Conservation (phyloP, 768 basidiomycete species). For the Macrolepiota albuminosa region DNA sequence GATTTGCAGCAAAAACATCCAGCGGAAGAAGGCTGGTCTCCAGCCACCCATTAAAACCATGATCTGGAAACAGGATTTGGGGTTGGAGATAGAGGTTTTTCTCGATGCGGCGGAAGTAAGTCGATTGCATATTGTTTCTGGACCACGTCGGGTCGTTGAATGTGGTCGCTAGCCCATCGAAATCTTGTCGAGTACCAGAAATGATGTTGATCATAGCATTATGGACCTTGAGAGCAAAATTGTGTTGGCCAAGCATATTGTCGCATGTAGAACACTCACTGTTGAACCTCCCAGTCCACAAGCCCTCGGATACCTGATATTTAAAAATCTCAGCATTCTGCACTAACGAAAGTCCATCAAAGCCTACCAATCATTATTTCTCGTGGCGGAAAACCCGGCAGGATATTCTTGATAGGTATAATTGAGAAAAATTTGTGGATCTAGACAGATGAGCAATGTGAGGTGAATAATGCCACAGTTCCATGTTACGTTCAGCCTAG, state of each 20-base stretch:
- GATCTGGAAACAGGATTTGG: constrained; percentile 14
- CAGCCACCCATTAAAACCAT: constrained; percentile 27
- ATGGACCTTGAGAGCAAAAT: constrained; percentile 17
- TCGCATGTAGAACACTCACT: constrained; percentile 8
- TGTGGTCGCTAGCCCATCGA: constrained; percentile 19
- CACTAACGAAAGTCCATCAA: not conserved
- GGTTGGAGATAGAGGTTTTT: constrained; percentile 16
- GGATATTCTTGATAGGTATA: constrained; percentile 26
- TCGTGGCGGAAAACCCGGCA: constrained; percentile 18
- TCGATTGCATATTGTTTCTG: constrained; percentile 22
- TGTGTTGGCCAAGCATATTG: not conserved
- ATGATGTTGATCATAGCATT: constrained; percentile 28
- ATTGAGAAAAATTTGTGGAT: constrained; percentile 22
- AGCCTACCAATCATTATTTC: constrained; percentile 19
- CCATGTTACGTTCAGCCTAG: not conserved
- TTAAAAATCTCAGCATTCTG: not conserved
- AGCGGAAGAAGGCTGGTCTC: constrained; percentile 21
- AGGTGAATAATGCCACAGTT: not conserved
- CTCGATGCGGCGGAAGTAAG: constrained; percentile 25
- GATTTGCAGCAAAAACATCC: constrained; percentile 16
- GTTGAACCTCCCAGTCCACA: constrained; percentile 26
- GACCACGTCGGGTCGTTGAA: constrained; percentile 26
- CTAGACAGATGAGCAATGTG: constrained; percentile 6
- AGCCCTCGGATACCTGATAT: constrained; percentile 24
- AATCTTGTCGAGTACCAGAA: constrained; percentile 19